Evolutionary conservation across 2,329 filamentous ascomycete species (phyloP), one percentile per base, ranked within the genome.

Genomic region (Cercospora brassicicola): DNA sequence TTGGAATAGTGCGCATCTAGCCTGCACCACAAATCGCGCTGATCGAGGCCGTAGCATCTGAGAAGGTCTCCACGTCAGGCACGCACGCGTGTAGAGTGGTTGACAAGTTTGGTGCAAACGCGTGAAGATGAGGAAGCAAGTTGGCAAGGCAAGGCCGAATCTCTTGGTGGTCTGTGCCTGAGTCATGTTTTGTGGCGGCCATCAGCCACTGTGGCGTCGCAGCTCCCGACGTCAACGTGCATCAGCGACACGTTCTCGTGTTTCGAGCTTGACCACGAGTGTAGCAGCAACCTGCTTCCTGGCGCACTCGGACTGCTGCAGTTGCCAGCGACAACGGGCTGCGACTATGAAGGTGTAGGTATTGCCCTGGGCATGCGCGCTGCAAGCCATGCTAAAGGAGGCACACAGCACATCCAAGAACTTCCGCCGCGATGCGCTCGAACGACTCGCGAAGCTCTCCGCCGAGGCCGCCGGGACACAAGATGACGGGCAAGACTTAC

Each of bases 361-460:
- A 13, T 23, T 23, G 31, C 18, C 2, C 28, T 23, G 18, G 3
- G 30, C 55, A 26, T 31, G 1, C 42, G 28, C 5, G 20, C 55
- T 13, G 18, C 18, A 20, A 20, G 18, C 45, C 36, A n/a, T 39
- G 64, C 64, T 65, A 55, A 65, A 65, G 42, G 55, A 28, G 42
- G 28, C 33, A 28, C 26, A 53, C 64, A 76, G 72, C 60, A 75
- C 69, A 23, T 70, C 69, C 45, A 68, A 69, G 36, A 65, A 73
- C 55, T 81, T 84, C 65, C 78, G 83, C 62, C 80, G 82, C 73
- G 79, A 81, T 72, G 84, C 84, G 59, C 79, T 86, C 73, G 79
- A 84, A 75, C 84, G 83, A 77, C 81, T 86, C 67, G 84, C 83
- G 33, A 75, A 76, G 18, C 79, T 86, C 45, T 83, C 83, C 3